Evolutionary conservation across 2,329 filamentous ascomycete species (phyloP), one percentile per base, ranked within the genome.

Genomic region (Lasiodiplodia theobromae): DNA sequence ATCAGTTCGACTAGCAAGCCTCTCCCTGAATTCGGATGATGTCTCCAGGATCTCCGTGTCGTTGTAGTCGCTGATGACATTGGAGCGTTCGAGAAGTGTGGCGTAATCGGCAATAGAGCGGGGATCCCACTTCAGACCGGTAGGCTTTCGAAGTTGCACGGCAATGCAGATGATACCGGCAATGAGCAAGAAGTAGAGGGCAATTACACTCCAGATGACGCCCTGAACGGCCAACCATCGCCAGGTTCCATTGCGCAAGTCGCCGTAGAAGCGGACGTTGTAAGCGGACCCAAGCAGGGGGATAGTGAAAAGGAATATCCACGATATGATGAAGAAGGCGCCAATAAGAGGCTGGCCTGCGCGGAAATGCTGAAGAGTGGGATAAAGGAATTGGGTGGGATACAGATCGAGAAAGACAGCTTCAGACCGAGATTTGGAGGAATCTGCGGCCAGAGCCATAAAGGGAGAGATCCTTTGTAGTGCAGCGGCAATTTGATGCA

Each of bases 81-180:
- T 97, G 71, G 92, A 94, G 69, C 91, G 88, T 71, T 93, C 90
- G 31, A 97, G 85, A 12, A 97, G 84, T 1, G 91, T 88, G 53
- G 96, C 86, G 47, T 97, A 82, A 76, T 97, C 94, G 3, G 92
- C 94, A 8, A 97, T 82, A 28, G 90, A 95, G 56, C 91, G 86
- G 2, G 93, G 87, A 76, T 97, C 93, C 94, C 94, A 97, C 75
- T 91, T 86, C 70, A 97, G 82, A 0, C 94, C 94, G 0, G 93
- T 96, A 73, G 85, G 86, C 47, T 54, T 40, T 66, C 86, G 82
- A 81, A 94, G 92, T 71, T 88, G 91, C n/a, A 88, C 71, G 11
- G 37, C 25, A 3, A 94, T 77, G 1, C 88, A 78, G 12, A 87
- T 67, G 2, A 89, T 74, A 1, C 90, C 88, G 7, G 87, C 72